Conservation (phyloP, 768 basidiomycete species). For the Russula griseocarnosa region DNA sequence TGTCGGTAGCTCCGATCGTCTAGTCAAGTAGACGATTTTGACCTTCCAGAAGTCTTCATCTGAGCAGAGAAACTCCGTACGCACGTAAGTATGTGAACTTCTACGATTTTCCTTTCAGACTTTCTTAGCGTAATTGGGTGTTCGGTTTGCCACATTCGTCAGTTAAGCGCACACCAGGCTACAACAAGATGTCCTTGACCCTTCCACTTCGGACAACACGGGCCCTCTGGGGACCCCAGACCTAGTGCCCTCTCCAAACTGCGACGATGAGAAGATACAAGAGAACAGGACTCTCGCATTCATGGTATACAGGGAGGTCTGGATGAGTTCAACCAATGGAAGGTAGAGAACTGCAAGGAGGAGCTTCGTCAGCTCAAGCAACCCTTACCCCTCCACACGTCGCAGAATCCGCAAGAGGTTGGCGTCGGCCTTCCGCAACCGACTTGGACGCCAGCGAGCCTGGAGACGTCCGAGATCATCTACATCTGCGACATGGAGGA, state of each 20-base stretch:
- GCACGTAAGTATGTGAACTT: background rate
- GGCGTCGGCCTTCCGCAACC: background rate
- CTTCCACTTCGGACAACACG: background rate
- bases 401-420: background rate
- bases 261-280: background rate
- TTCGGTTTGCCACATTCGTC: background rate
- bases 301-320: slow-evolving; percentile 29
- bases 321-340: slow-evolving; percentile 33
- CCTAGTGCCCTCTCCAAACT: background rate
- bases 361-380: slow-evolving; percentile 23
- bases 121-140: background rate
- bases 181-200: slow-evolving; percentile 3
- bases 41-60: background rate
- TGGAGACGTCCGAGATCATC: slow-evolving; percentile 7
- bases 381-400: slow-evolving; percentile 14
- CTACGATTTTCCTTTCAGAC: background rate
- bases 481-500: slow-evolving; percentile 19
- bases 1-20: background rate
- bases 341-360: slow-evolving; percentile 27
- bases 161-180: background rate
- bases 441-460: background rate
- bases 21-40: background rate
- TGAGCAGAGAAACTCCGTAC: background rate
- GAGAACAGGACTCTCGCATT: slow-evolving; percentile 4
- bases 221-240: background rate